Conservation (phyloP, 768 basidiomycete genomes). For the Leccinum disarticulatum region DNA sequence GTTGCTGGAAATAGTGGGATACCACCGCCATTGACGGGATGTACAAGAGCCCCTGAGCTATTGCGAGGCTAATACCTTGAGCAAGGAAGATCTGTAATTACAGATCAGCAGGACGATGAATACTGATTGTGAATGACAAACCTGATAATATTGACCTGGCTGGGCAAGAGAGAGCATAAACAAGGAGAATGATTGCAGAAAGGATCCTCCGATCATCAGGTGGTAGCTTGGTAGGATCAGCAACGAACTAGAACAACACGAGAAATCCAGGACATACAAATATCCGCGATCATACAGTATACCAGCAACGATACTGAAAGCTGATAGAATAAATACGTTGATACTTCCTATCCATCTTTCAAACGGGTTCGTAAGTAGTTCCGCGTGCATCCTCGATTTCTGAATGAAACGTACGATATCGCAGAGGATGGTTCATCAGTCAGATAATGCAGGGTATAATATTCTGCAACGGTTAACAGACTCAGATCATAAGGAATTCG, state of each 20-base stretch:
- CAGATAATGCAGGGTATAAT: not conserved
- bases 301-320: constrained; percentile 41
- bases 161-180: not conserved
- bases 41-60: constrained; percentile 46
- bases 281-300: constrained; percentile 50
- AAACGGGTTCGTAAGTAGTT: not conserved
- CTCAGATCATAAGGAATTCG: not conserved
- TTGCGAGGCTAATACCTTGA: constrained; percentile 46
- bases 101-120: not conserved
- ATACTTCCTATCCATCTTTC: constrained; percentile 16
- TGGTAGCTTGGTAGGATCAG: constrained; percentile 34
- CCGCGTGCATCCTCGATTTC: not conserved
- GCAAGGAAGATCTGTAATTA: constrained; percentile 43
- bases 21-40: constrained; percentile 44
- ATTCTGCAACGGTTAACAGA: constrained; percentile 7
- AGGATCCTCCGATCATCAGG: constrained; percentile 15
- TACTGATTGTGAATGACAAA: constrained; percentile 12
- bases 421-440: constrained; percentile 32
- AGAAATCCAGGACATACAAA: constrained; percentile 32
- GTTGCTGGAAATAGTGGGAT: constrained; percentile 19
- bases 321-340: constrained; percentile 41
- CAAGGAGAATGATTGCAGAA: not conserved
- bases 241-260: not conserved
- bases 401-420: constrained; percentile 31
- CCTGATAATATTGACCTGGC: constrained; percentile 38